phyloP scores from a whole-genome alignment of 192 early-diverging fungal species.

The Martensiomyces pterosporus region DNA sequence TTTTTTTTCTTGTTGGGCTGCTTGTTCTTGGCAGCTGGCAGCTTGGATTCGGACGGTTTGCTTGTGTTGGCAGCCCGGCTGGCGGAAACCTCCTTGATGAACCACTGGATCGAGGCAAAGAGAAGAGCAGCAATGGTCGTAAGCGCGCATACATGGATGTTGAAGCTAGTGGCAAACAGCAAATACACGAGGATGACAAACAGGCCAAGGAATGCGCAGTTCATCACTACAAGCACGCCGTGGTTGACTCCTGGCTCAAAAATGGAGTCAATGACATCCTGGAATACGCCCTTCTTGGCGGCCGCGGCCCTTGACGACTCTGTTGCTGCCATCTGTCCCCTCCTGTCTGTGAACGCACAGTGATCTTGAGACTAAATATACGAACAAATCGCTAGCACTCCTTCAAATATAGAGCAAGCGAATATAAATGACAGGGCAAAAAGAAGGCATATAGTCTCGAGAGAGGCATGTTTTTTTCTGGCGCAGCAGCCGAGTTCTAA shows the following conservation, averaged over 20 bases:
- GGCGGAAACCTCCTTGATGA: conserved; percentile 21
- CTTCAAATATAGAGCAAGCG: no score
- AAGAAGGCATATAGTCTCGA: no score
- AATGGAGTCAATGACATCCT: conserved; percentile 50
- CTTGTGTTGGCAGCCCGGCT: conserved; percentile 1
- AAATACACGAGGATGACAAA: conserved; percentile 40
- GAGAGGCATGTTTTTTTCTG: no score
- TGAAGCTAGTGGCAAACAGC: conserved; percentile 36
- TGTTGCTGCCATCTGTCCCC: no score
- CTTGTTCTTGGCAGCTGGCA: no score
- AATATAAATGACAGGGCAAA: no score
- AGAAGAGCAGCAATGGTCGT: conserved; percentile 27
- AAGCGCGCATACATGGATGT: conserved; percentile 45
- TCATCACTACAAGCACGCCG: conserved; percentile 48
- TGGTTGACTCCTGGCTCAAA: conserved; percentile 52
- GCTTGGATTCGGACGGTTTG: conserved; percentile 8
- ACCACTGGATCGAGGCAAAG: conserved; percentile 47
- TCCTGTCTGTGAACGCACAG: no score
- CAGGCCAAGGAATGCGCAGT: conserved; percentile 42
- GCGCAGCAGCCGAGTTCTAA: no score
- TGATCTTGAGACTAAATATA: no score
- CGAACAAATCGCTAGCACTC: no score
- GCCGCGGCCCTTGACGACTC: no score
- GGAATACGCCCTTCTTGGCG: conserved; percentile 31
- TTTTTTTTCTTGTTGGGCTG: conserved; percentile 23